phyloP scores from a whole-genome alignment of 73 alveolate genomes.

The Paramecium primaurelia region DNA sequence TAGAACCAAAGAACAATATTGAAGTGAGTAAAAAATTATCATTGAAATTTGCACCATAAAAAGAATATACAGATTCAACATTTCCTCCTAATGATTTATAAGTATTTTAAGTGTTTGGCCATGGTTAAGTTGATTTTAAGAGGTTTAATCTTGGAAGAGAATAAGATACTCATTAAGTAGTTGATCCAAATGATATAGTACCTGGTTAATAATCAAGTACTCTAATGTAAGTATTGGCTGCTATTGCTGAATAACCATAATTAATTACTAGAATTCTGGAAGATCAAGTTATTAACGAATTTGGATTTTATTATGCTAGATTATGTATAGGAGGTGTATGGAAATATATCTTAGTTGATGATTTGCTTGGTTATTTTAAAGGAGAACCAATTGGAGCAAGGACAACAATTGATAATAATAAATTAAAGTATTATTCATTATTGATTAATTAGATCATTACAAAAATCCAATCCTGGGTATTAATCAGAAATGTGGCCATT shows the following conservation, averaged over 20 bases:
- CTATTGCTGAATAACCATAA: conserved; percentile 8
- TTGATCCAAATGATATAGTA: conserved; percentile 15
- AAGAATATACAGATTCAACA: neutral
- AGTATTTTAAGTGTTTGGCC: neutral
- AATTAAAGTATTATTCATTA: neutral
- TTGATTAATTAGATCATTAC: neutral
- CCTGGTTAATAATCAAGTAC: neutral
- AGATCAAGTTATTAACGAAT: neutral
- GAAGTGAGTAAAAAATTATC: conserved; percentile 4
- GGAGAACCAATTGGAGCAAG: neutral
- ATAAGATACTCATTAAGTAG: neutral
- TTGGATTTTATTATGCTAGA: conserved; percentile 29
- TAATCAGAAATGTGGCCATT: conserved; percentile 35
- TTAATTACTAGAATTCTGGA: neutral
- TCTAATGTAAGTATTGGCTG: neutral
- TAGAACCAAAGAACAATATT: neutral
- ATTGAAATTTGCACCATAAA: neutral
- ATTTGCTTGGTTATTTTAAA: neutral
- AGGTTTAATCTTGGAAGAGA: neutral
- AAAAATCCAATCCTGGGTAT: neutral
- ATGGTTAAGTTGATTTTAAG: conserved; percentile 14
- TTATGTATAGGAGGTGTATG: conserved; percentile 26
- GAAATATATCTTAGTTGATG: conserved; percentile 15
- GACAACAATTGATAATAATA: neutral
- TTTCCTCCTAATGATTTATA: conserved; percentile 13